Evolutionary conservation across 768 basidiomycete species (phyloP), one percentile per base, ranked within the genome.

Genomic region (Calvatia gigantea): DNA sequence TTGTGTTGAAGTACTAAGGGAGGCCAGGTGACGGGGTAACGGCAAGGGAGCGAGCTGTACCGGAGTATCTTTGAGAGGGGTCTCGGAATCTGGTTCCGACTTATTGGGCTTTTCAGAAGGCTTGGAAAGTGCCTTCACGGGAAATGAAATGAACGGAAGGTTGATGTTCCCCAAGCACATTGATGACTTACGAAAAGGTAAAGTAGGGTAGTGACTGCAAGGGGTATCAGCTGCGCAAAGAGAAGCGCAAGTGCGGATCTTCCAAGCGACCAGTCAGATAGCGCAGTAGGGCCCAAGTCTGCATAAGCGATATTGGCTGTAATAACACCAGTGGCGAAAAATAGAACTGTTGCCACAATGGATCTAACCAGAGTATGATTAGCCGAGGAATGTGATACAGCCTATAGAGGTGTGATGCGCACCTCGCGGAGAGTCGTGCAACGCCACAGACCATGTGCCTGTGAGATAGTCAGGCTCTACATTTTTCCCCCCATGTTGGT

Each of bases 361-460:
- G 84, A 86, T 23, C 83, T 84, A 56, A 33, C 11, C 17, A 37
- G 27, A 54, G 11, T 57, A 7, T 14, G 23, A 28, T 37, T 31
- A 42, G 21, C 54, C 57, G 25, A 12, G 33, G 56, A 42, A 54
- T 31, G 57, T 17, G 41, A 46, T 46, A 44, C 21, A 32, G 43
- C 47, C 42, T 56, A 31, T 27, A n/a, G 44, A 50, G 38, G 48
- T 53, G 17, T 51, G 19, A 37, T 31, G 59, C 73, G 44, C 62
- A 82, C 84, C 84, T 75, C 49, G 66, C 31, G 38, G 84, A 85
- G 56, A 83, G 70, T 27, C 80, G 76, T 35, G 84, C 80, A 38
- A 85, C 51, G 28, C 85, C 85, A 56, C 75, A 75, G 52, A 86
- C 73, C 84, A 86, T 85, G 70, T 86, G 85, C 43, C 84, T 85